These are phyloP conservation scores for Amanita polypyramis DNA, from an alignment of 768 basidiomycete species.

Conservation along the genomic window DNA sequence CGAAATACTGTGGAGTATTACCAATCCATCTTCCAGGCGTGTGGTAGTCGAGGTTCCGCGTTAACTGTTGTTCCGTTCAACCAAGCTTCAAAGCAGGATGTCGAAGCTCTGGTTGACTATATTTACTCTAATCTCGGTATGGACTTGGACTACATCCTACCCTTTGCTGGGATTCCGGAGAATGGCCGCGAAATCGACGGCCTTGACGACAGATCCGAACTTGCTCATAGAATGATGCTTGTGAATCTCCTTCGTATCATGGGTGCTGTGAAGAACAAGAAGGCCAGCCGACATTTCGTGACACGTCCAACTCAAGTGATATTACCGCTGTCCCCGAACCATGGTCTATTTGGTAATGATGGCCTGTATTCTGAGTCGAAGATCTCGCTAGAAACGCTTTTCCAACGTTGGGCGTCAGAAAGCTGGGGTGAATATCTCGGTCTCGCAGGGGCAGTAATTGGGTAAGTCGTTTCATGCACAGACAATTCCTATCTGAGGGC, in stretches of 20 bases:
- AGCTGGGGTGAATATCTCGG: conserved; percentile 99
- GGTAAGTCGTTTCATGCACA: conserved; percentile 38
- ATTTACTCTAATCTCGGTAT: conserved; percentile 92
- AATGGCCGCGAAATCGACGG: conserved; percentile 98
- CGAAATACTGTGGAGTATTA: conserved; percentile 97
- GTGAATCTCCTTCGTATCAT: conserved; percentile 93
- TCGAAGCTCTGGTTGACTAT: conserved; percentile 96
- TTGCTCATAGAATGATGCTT: conserved; percentile 98
- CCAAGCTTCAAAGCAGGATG: conserved; percentile 97
- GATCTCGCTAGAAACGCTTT: conserved; percentile 94
- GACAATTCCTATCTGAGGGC: conserved; percentile 7
- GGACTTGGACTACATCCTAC: conserved; percentile 97
- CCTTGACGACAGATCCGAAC: conserved; percentile 93
- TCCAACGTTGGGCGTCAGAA: conserved; percentile 97
- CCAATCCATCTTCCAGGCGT: conserved; percentile 93
- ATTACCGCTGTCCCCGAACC: conserved; percentile 94
- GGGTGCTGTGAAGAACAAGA: conserved; percentile 97
- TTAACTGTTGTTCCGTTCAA: conserved; percentile 99
- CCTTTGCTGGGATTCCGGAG: conserved; percentile 97
- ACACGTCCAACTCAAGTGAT: conserved; percentile 99
- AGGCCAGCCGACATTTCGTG: conserved; percentile 91
- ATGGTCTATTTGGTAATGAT: conserved; percentile 96
- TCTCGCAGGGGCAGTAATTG: conserved; percentile 96
- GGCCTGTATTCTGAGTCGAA: conserved; percentile 98
- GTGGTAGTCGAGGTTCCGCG: conserved; percentile 91